phyloP scores from a whole-genome alignment of 2,329 filamentous ascomycete genomes.

The Calonectria leucothoes region DNA sequence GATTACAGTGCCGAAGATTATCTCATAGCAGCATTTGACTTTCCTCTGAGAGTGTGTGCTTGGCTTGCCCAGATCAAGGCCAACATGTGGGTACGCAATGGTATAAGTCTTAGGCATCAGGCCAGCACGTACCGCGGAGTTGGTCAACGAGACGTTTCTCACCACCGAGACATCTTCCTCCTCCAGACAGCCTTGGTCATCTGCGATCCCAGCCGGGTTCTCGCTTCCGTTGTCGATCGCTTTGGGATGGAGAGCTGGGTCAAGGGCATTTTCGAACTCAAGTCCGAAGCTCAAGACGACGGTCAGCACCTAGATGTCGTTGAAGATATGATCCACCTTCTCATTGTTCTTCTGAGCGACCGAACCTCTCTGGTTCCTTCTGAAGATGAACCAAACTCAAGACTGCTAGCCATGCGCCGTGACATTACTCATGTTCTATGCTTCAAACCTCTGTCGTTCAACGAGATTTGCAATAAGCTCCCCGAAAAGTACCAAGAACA shows the following conservation, averaged over 20 bases:
- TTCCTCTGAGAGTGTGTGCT: constrained; percentile 90
- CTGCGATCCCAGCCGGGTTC: constrained; percentile 83
- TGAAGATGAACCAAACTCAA: constrained; percentile 73
- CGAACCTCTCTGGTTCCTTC: constrained; percentile 80
- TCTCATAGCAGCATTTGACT: constrained; percentile 90
- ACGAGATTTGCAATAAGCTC: constrained; percentile 86
- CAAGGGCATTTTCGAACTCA: constrained; percentile 80
- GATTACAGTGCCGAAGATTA: constrained; percentile 79
- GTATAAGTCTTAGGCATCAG: constrained; percentile 94
- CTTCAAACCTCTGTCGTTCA: constrained; percentile 96
- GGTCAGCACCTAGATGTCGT: constrained; percentile 90
- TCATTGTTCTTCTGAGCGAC: constrained; percentile 92
- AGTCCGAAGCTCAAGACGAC: constrained; percentile 83
- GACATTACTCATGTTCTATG: constrained; percentile 95
- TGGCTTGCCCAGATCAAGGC: constrained; percentile 99
- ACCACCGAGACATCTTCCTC: constrained; percentile 94
- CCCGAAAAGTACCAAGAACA: constrained; percentile 91
- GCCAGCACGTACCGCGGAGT: constrained; percentile 94
- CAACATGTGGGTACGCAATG: constrained; percentile 98
- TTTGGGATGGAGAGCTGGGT: constrained; percentile 92
- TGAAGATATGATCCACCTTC: constrained; percentile 93
- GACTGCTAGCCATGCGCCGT: constrained; percentile 79
- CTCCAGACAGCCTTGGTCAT: constrained; percentile 91
- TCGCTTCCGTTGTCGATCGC: constrained; percentile 91
- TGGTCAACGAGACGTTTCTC: constrained; percentile 88